A percentile compares a stretch with the other conserved stretches of the same genome.
Conservation (phyloP, 78 protist genomes). For the Creolimax fragrantissima region DNA sequence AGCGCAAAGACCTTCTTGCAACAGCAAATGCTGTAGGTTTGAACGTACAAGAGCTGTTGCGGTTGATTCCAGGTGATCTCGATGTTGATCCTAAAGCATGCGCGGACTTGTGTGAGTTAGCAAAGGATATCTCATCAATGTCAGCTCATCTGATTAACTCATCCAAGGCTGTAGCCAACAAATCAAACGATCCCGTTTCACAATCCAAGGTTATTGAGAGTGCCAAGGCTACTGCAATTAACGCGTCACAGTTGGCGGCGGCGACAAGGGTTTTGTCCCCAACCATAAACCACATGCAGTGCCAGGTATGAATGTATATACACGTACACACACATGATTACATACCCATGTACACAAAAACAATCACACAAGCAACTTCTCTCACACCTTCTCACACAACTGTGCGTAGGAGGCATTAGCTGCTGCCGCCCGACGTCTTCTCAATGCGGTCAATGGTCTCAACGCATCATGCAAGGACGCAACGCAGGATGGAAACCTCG, state of each 20-base stretch:
- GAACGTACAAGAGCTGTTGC: background rate
- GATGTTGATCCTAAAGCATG: background rate
- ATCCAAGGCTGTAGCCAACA: slow-evolving; percentile 6
- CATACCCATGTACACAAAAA: too few relatives aligned
- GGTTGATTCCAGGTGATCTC: background rate
- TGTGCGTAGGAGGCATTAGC: slow-evolving; percentile 27
- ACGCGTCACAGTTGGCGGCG: slow-evolving; percentile 4
- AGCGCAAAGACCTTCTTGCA: background rate
- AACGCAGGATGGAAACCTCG: background rate
- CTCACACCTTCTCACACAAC: too few relatives aligned
- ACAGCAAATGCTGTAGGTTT: background rate
- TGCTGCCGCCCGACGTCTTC: background rate
- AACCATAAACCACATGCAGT: background rate
- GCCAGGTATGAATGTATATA: too few relatives aligned
- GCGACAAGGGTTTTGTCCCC: background rate
- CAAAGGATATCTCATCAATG: background rate
- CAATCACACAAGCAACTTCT: too few relatives aligned
- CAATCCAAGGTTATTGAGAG: background rate
- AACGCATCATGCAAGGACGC: background rate
- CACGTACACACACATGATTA: background rate
- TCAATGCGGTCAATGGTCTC: background rate
- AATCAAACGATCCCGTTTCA: background rate
- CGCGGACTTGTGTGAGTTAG: background rate
- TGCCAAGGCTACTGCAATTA: background rate
- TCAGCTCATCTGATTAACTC: background rate